Evolutionary conservation across 371 early-diverging fungal species (phyloP).

Genomic region (Actinomortierella ambigua): DNA sequence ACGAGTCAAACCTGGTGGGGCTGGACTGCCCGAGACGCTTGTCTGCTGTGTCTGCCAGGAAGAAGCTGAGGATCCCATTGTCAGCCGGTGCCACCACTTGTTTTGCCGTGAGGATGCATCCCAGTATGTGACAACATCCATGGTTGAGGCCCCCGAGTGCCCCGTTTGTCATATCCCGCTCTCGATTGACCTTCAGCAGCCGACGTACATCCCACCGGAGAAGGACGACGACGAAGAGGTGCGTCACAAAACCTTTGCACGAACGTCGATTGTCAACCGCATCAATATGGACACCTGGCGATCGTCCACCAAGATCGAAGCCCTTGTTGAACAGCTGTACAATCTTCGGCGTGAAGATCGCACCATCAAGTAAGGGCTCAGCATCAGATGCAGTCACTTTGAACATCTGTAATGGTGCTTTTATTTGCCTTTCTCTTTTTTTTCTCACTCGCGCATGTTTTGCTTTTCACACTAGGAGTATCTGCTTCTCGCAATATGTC

Average conservation of each 20-base stretch:
- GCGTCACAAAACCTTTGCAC: conserved; percentile 51
- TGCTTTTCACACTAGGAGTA: conserved; percentile 37
- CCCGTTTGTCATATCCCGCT: conserved; percentile 86
- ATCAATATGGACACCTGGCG: conserved; percentile 89
- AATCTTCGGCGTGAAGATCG: conserved; percentile 76
- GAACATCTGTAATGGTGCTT: neutral
- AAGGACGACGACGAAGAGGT: conserved; percentile 21
- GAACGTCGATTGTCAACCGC: conserved; percentile 87
- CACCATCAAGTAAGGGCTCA: conserved; percentile 71
- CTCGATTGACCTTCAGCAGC: conserved; percentile 84
- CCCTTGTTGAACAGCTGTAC: conserved; percentile 89
- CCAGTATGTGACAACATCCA: conserved; percentile 57
- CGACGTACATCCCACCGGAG: conserved; percentile 43
- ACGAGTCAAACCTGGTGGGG: conserved; percentile 40
- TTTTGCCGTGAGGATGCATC: conserved; percentile 79
- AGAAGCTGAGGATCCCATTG: conserved; percentile 87
- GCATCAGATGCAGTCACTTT: conserved; percentile 13
- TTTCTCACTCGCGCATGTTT: neutral
- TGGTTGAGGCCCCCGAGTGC: conserved; percentile 67
- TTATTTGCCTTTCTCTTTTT: conserved; percentile 6
- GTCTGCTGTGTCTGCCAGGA: conserved; percentile 95
- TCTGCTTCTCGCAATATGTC: conserved; percentile 93
- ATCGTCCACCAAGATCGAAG: conserved; percentile 90
- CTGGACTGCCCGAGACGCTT: conserved; percentile 51
- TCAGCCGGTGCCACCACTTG: conserved; percentile 91